Base-by-base conservation (phyloP, 352 stramenopile genomes). In the Thraustotheca clavata region DNA sequence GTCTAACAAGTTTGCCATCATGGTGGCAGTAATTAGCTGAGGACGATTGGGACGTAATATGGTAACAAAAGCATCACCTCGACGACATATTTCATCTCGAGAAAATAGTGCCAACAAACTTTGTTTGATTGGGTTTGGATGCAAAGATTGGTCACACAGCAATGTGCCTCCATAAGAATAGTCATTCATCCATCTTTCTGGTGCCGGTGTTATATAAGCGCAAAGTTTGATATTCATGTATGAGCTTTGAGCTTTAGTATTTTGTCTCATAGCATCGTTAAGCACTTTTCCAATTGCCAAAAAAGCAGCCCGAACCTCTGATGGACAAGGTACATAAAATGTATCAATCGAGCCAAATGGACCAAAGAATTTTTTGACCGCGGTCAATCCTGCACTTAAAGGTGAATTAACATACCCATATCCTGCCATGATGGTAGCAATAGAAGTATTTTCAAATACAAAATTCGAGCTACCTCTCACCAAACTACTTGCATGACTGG, bases 281-380 rank as follows among this genome's bases (percentile, higher is more conserved):
- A 47, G 34, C 36, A 49, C 2, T 36, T 40, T 9, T 6, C 8
- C 22, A 7, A 24, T 8, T 2, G 35, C 11, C 1, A 62, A 27
- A 1, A 4, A 4, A 49, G 54, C 4, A 27, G 11, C 9, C 16
- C 6, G 9, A 49, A 24, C 9, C 35, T 33, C 1, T 11, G 5
- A 20, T 27, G 50, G 6, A 43, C 24, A 24, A 43, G 8, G 20
- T 8, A 0, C 3, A 31, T 49, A 49, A 11, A 24, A 18, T 29
- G 38, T 41, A 29, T 62, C 54, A 7, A 62, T 22, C 4, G 54
- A 49, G 1, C 54, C 54, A 49, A 62, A 62, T 2, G 54, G 34
- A 14, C 54, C 54, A 8, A 62, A 2, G 4, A 2, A 4, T 3
- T 22, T 6, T 16, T 12, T 8, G 20, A 62, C 14, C 18, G 26